Percentiles rank a stretch among this genome's conserved stretches.
Conservation (phyloP, 257 asterid species). For the Nyctanthes arbortristis region DNA sequence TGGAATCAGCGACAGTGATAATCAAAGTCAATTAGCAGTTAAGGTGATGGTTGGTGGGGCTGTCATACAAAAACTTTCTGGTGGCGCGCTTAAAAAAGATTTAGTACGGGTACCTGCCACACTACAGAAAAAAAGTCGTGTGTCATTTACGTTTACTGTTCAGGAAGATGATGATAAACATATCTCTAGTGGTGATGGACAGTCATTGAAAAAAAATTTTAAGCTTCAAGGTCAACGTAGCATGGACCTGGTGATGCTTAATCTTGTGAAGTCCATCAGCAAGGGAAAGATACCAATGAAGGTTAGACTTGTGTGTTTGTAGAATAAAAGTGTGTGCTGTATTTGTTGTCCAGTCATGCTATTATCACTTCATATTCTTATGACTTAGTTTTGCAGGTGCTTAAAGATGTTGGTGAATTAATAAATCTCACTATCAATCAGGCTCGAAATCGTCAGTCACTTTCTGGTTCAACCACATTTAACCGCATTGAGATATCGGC, state of each 20-base stretch:
- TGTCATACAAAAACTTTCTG: slow-evolving; percentile 45
- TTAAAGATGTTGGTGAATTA: slow-evolving; percentile 78
- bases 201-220: slow-evolving; percentile 58
- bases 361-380: slow-evolving; percentile 22
- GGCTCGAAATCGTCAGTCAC: slow-evolving; percentile 79
- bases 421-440: slow-evolving; percentile 68
- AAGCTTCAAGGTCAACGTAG: slow-evolving; percentile 57
- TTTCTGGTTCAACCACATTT: slow-evolving; percentile 88
- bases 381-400: slow-evolving; percentile 57
- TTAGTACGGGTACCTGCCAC: slow-evolving; percentile 89
- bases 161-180: slow-evolving; percentile 63
- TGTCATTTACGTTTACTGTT: slow-evolving; percentile 75
- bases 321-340: slow-evolving; percentile 9
- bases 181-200: slow-evolving; percentile 44
- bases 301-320: slow-evolving; percentile 43
- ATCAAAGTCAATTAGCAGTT: slow-evolving; percentile 64
- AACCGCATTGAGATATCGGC: slow-evolving; percentile 73
- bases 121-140: slow-evolving; percentile 61
- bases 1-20: slow-evolving; percentile 54
- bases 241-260: slow-evolving; percentile 71
- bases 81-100: slow-evolving; percentile 42
- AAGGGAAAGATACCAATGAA: slow-evolving; percentile 84
- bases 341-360: slow-evolving; percentile 7
- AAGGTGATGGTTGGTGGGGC: slow-evolving; percentile 68
- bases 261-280: slow-evolving; percentile 83